Conservation (phyloP, 768 basidiomycete species). For the Russula griseocarnosa region DNA sequence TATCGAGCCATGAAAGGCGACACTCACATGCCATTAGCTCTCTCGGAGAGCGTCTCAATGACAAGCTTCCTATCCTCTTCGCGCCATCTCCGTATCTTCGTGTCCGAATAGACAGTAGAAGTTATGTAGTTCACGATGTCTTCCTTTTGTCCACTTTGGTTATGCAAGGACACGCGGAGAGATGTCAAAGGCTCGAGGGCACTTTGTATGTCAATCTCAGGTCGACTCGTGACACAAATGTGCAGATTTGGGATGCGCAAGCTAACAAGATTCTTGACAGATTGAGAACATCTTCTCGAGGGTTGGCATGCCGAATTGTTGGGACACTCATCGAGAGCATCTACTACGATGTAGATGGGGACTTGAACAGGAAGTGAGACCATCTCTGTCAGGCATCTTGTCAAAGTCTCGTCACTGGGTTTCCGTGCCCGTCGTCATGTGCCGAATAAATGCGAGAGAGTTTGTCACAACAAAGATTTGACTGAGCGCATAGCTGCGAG, state of each 20-base stretch:
- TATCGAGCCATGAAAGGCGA: neutral
- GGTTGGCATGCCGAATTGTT: neutral
- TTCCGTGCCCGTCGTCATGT: neutral
- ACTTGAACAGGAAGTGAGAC: neutral
- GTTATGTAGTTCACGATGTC: conserved; percentile 9
- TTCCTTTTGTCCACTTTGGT: conserved; percentile 8
- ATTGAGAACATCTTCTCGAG: conserved; percentile 1
- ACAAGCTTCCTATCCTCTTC: conserved; percentile 10
- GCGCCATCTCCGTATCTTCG: conserved; percentile 12
- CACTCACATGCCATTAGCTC: conserved; percentile 8
- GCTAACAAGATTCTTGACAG: neutral
- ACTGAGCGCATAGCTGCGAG: neutral
- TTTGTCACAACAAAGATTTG: neutral
- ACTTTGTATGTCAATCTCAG: neutral
- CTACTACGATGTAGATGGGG: neutral
- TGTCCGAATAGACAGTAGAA: conserved; percentile 4
- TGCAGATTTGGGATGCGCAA: neutral
- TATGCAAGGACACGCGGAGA: conserved; percentile 6
- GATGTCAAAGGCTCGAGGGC: neutral
- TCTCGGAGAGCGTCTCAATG: neutral
- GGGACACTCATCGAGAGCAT: conserved; percentile 3
- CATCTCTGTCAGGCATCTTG: neutral
- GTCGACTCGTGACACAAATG: neutral
- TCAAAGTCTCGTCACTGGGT: conserved; percentile 1
- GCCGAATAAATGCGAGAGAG: neutral